Evolutionary conservation across 1,284 basidiomycete species (phyloP).

Genomic region (Pyrrhoderma noxium): DNA sequence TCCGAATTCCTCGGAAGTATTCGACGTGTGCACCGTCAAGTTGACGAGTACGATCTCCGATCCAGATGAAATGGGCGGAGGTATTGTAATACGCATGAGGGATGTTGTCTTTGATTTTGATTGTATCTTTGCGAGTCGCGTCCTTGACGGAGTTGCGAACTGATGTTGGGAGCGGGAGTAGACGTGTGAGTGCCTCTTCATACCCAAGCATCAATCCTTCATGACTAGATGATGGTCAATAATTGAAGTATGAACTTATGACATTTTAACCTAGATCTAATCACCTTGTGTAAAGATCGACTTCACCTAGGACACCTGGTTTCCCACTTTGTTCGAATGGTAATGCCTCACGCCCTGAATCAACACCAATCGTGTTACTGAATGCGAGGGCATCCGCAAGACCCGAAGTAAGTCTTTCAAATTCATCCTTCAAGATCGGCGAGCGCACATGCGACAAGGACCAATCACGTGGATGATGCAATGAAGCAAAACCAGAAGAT

Average conservation of each 20-base stretch:
- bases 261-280: too few species aligned
- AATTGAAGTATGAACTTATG: not conserved
- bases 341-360: slow-evolving; percentile 38
- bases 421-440: slow-evolving; percentile 73
- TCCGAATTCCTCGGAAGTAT: slow-evolving; percentile 90
- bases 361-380: slow-evolving; percentile 77
- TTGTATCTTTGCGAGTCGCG: not conserved
- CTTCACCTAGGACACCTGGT: slow-evolving; percentile 75
- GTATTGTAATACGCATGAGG: slow-evolving; percentile 69
- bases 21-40: slow-evolving; percentile 92
- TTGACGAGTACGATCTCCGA: slow-evolving; percentile 95
- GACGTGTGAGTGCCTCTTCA: slow-evolving; percentile 86
- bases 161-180: slow-evolving; percentile 36
- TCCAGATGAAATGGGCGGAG: slow-evolving; percentile 93
- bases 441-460: slow-evolving; percentile 89
- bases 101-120: not conserved
- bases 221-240: slow-evolving; percentile 46
- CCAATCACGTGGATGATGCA: slow-evolving; percentile 84
- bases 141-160: slow-evolving; percentile 9
- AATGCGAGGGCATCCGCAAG: slow-evolving; percentile 92
- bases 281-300: slow-evolving; percentile 90
- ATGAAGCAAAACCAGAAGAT: slow-evolving; percentile 84
- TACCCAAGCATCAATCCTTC: slow-evolving; percentile 93
- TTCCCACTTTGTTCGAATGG: slow-evolving; percentile 64
- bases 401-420: slow-evolving; percentile 77